These are phyloP conservation scores for Suillus occidentalis DNA, from an alignment of 768 basidiomycete species.

Conservation along the genomic window DNA sequence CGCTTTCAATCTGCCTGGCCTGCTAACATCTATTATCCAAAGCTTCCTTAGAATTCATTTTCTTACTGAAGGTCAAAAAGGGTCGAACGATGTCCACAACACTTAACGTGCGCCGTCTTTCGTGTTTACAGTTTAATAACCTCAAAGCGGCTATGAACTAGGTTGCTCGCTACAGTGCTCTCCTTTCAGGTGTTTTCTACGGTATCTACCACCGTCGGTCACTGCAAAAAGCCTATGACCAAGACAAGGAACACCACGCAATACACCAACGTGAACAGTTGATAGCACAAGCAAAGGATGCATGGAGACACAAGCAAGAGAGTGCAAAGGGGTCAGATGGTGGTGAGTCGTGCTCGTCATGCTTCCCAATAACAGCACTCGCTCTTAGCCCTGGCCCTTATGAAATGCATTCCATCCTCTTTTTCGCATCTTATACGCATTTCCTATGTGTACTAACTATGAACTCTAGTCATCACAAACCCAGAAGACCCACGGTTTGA, in stretches of 20 bases:
- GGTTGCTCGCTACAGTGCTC: slow-evolving; percentile 94
- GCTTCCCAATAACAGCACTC: not conserved
- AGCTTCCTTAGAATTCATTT: not conserved
- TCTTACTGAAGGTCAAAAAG: slow-evolving; percentile 15
- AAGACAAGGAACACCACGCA: slow-evolving; percentile 72
- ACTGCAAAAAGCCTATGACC: slow-evolving; percentile 78
- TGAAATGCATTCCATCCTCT: not conserved
- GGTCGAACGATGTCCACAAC: slow-evolving; percentile 62
- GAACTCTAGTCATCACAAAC: slow-evolving; percentile 76
- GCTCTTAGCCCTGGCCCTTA: not conserved
- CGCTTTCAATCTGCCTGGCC: no score
- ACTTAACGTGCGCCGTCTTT: slow-evolving; percentile 60
- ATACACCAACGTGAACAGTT: slow-evolving; percentile 72
- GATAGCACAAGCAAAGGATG: slow-evolving; percentile 85
- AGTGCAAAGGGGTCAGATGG: slow-evolving; percentile 44
- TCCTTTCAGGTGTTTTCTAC: slow-evolving; percentile 84
- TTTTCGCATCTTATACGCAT: not conserved
- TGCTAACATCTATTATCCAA: slow-evolving; percentile 9
- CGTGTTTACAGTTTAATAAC: slow-evolving; percentile 3
- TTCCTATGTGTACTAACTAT: slow-evolving; percentile 10
- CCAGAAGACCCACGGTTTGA: slow-evolving; percentile 96
- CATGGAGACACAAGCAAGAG: slow-evolving; percentile 81
- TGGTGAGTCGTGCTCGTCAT: slow-evolving; percentile 45
- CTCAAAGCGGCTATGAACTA: slow-evolving; percentile 29
- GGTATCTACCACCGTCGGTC: slow-evolving; percentile 92